Evolutionary conservation across 2,329 filamentous ascomycete species (phyloP).

Genomic region (Aspergillus cejpii): DNA sequence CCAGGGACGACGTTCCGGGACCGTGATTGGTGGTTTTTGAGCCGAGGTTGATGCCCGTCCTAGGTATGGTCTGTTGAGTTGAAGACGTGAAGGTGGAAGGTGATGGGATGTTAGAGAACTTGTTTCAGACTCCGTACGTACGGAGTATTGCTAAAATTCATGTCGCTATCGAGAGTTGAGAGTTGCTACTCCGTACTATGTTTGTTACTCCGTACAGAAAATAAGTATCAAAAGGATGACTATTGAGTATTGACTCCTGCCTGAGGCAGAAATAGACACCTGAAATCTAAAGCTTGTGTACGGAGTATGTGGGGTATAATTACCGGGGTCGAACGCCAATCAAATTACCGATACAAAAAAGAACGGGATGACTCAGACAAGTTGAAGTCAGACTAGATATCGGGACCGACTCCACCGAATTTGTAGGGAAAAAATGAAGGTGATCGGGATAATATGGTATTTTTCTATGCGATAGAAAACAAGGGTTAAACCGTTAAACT

Average conservation of each 20-base stretch:
- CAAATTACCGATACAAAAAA: not conserved
- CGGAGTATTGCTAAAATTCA: too few relatives aligned
- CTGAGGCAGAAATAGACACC: not conserved
- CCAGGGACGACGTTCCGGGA: not conserved
- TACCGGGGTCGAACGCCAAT: not conserved
- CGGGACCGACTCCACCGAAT: not conserved
- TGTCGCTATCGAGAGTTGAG: too few relatives aligned
- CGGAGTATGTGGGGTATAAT: not conserved
- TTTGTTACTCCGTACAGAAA: too few relatives aligned
- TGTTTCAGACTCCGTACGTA: not conserved
- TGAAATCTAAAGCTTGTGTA: not conserved
- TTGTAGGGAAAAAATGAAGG: not conserved
- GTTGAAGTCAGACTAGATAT: not conserved
- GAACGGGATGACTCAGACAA: not conserved
- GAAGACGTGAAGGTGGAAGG: too few relatives aligned
- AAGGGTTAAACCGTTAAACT: too few relatives aligned
- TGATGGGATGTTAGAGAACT: too few relatives aligned
- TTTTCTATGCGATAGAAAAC: too few relatives aligned
- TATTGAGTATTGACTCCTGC: too few relatives aligned
- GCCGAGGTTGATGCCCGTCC: conserved; percentile 9
- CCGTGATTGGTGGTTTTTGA: conserved; percentile 7
- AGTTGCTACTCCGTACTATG: too few relatives aligned
- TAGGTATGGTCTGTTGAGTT: conserved; percentile 2
- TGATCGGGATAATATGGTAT: not conserved
- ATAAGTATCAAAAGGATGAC: too few relatives aligned